Conservation (phyloP, 2,329 filamentous ascomycete genomes). For the Fusarium sp. region DNA sequence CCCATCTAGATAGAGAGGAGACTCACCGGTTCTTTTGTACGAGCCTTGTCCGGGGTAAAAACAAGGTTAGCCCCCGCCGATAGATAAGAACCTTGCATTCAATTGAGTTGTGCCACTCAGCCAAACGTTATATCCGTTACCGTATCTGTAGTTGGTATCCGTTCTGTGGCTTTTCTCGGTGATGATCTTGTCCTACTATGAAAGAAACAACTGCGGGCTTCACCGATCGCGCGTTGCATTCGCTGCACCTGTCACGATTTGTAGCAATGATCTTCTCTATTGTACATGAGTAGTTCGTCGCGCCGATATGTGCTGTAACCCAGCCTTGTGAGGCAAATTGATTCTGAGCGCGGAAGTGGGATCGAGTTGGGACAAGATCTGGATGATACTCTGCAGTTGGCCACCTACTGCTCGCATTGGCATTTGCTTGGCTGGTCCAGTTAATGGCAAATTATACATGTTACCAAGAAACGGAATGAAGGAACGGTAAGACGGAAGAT, state of each 20-base stretch:
- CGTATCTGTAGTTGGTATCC: not conserved
- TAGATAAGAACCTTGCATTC: conserved; percentile 25
- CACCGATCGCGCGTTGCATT: conserved; percentile 27
- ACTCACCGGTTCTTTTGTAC: conserved; percentile 24
- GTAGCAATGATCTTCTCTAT: conserved; percentile 22
- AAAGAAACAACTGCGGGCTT: not conserved
- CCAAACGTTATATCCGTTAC: not conserved
- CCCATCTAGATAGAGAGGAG: not conserved
- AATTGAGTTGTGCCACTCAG: conserved; percentile 25
- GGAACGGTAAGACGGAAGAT: not conserved
- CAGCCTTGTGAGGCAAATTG: conserved; percentile 23
- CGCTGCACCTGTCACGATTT: not conserved
- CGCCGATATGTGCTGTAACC: conserved; percentile 11
- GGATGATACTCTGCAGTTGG: not conserved
- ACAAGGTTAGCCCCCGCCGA: not conserved
- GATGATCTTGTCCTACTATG: conserved; percentile 9
- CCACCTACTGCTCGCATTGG: not conserved
- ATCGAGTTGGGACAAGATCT: not conserved
- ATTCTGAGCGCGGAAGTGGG: not conserved
- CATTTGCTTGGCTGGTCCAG: not conserved
- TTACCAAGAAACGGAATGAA: not conserved
- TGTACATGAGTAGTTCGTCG: not conserved
- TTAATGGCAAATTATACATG: not conserved
- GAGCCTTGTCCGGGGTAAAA: conserved; percentile 8
- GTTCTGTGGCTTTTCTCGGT: conserved; percentile 1